Base-by-base conservation (phyloP, 345 rosid species). In the Schrenkiella parvula region DNA sequence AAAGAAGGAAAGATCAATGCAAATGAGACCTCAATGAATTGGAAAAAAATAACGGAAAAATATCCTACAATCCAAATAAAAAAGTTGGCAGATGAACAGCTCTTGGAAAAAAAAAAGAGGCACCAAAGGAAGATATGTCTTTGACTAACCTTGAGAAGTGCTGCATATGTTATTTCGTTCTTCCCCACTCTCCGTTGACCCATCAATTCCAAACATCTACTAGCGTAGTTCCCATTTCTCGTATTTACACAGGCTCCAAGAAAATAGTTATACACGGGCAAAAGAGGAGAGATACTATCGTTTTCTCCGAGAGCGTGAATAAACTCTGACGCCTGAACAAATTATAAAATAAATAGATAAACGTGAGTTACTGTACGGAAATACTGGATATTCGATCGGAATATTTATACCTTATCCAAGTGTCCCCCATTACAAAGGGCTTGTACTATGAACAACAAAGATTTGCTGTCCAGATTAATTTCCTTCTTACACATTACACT, bases 131-230 rank as follows among this genome's bases (percentile, higher is more conserved):
- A 63, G 9, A 56, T 38, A 41, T 38, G 64, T 41, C 29, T 9
- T 43, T 35, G 34, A 75, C 86, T 71, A 66, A 90, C 97, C 91
- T 91, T 81, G 57, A 91, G 97, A 75, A 91, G 26, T 25, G 26
- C 26, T 25, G 26, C 26, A 25, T 25, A 25, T 25, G 26, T 25
- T 25, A 25, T 25, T 25, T 25, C 26, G 26, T 25, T 25, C 26
- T 25, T 25, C 26, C 26, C 26, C 26, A 25, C 26, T 25, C 26
- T 3, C 26, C 26, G 73, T 2, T 14, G 76, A 66, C 87, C 96
- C 98, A 93, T 93, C 80, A 84, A 79, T 65, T 91, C 95, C 83
- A 93, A 83, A 78, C 97, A 93, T 58, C 75, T 84, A 80, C 81
- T 75, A 48, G 81, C 87, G 64, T 82, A 81, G 42, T 38, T 53